Conservation (phyloP, 2,329 filamentous ascomycete species). For the Aspergillus carbonarius region DNA sequence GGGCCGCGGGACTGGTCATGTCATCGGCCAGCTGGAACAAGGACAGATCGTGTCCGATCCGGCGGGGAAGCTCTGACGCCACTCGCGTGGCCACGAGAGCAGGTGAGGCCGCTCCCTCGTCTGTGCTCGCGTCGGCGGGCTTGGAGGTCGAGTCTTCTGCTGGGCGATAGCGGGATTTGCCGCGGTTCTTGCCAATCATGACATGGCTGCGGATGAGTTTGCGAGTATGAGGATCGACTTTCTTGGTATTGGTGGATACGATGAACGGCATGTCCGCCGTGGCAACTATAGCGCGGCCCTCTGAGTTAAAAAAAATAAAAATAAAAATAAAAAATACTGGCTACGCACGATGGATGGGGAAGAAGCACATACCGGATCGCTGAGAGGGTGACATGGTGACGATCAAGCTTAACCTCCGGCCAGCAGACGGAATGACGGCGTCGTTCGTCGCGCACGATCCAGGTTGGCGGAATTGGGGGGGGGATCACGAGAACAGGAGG, state of each 20-base stretch:
- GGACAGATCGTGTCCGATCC: background rate
- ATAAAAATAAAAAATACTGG: no score
- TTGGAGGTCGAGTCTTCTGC: background rate
- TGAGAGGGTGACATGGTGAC: background rate
- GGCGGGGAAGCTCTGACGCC: background rate
- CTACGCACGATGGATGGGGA: background rate
- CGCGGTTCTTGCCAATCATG: slow-evolving; percentile 46
- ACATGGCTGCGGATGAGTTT: slow-evolving; percentile 45
- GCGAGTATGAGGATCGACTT: slow-evolving; percentile 31
- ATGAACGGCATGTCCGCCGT: slow-evolving; percentile 2
- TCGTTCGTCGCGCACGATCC: background rate
- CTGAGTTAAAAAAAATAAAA: no score
- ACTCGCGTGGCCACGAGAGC: background rate
- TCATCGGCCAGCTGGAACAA: background rate
- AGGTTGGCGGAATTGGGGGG: background rate
- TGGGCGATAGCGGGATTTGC: slow-evolving; percentile 20
- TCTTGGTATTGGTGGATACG: slow-evolving; percentile 10
- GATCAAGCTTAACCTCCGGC: background rate
- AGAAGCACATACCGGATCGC: background rate
- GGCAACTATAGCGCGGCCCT: background rate
- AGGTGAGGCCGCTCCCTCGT: background rate
- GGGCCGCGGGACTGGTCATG: background rate
- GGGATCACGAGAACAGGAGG: background rate
- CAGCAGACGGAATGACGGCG: background rate
- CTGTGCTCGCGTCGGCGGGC: background rate